A percentile compares a stretch with the other conserved stretches of the same genome.
These are phyloP conservation scores for Kurtzmaniella quercitrusa DNA, from an alignment of 1,139 yeast genomes.

Conservation along the genomic window DNA sequence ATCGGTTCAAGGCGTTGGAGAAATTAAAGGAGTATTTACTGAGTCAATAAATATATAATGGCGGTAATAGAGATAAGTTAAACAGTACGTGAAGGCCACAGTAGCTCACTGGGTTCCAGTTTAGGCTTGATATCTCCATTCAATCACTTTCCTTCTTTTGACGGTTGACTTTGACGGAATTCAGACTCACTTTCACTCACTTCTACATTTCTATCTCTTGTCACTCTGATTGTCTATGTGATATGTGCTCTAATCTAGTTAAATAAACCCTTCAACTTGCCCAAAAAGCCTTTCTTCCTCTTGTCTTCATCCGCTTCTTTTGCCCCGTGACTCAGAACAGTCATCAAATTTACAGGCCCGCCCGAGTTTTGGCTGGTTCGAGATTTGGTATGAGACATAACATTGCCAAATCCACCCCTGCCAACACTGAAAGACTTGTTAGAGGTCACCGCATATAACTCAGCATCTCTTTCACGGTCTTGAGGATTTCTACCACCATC, in stretches of 20 bases:
- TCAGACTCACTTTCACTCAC: too few species aligned
- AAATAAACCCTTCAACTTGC: conserved; percentile 29
- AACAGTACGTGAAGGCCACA: too few species aligned
- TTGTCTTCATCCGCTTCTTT: conserved; percentile 11
- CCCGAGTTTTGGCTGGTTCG: conserved; percentile 10
- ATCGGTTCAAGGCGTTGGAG: conserved; percentile 77
- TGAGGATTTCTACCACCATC: conserved; percentile 26
- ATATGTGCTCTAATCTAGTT: background rate
- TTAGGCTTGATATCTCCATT: too few species aligned
- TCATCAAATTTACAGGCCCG: conserved; percentile 17
- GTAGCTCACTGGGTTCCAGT: too few species aligned
- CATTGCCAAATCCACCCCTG: conserved; percentile 50
- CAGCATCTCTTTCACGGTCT: conserved; percentile 18
- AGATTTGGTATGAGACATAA: conserved; percentile 18
- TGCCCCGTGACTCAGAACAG: conserved; percentile 24
- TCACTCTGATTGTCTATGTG: background rate
- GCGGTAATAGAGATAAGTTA: too few species aligned
- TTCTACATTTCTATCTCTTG: too few species aligned
- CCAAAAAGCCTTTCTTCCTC: conserved; percentile 24
- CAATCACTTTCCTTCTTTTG: too few species aligned
- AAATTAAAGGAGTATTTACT: conserved; percentile 59
- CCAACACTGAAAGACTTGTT: conserved; percentile 40
- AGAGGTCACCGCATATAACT: conserved; percentile 33
- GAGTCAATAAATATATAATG: conserved; percentile 11
- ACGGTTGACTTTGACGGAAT: too few species aligned